Evolutionary conservation across 2,329 filamentous ascomycete genomes (phyloP).

Genomic region (Pseudogymnoascus sp.): DNA sequence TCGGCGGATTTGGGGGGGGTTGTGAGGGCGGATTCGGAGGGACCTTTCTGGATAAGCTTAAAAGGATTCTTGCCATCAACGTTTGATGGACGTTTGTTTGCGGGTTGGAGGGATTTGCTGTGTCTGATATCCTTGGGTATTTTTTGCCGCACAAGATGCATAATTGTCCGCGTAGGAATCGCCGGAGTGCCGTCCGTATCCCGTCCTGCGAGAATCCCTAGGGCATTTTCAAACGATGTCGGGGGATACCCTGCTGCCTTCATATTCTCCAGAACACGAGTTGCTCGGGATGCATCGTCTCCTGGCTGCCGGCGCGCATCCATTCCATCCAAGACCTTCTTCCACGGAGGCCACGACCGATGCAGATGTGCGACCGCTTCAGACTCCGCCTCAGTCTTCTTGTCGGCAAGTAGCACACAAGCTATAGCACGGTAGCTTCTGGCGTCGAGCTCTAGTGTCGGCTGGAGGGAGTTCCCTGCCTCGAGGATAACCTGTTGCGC

Average conservation of each 20-base stretch:
- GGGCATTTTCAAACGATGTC: constrained; percentile 36
- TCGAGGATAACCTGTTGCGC: constrained; percentile 46
- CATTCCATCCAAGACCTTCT: constrained; percentile 47
- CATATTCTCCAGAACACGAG: constrained; percentile 44
- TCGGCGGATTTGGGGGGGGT: background rate
- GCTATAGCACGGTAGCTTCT: constrained; percentile 47
- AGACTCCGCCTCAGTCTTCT: constrained; percentile 43
- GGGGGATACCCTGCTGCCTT: constrained; percentile 46
- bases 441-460: constrained; percentile 42
- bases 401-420: constrained; percentile 42
- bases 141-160: constrained; percentile 9
- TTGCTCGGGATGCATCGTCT: constrained; percentile 45
- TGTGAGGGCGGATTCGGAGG: background rate
- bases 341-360: constrained; percentile 52
- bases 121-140: background rate
- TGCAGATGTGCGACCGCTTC: constrained; percentile 40
- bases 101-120: background rate
- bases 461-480: constrained; percentile 40
- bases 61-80: background rate
- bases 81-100: background rate
- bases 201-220: constrained; percentile 46
- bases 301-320: constrained; percentile 45
- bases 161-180: constrained; percentile 42
- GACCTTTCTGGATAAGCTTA: background rate
- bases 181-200: constrained; percentile 43